A percentile compares a stretch with the other conserved stretches of the same genome.
Conservation (phyloP, 176 grass and related monocot species). For the Musa schizocarpa region DNA sequence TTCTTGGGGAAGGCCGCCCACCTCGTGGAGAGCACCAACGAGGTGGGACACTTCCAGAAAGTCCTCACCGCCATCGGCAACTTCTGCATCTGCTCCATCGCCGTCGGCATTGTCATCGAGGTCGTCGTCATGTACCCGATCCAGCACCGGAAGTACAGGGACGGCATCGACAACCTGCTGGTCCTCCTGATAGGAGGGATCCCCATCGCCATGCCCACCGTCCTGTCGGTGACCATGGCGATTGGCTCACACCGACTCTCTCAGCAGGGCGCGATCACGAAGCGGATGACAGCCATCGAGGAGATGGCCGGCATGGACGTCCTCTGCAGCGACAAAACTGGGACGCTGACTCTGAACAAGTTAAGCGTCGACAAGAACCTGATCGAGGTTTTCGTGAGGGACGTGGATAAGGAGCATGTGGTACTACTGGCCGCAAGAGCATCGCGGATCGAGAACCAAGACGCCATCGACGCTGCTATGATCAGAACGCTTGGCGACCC, state of each 20-base stretch:
- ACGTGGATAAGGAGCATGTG: slow-evolving; percentile 21
- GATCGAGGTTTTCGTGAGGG: slow-evolving; percentile 52
- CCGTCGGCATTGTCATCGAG: slow-evolving; percentile 43
- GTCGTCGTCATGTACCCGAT: slow-evolving; percentile 79
- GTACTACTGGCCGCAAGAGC: slow-evolving; percentile 60
- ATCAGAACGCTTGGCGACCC: slow-evolving; percentile 70
- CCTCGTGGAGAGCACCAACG: slow-evolving; percentile 79
- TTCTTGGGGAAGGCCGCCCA: slow-evolving; percentile 97
- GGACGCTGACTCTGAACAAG: slow-evolving; percentile 84
- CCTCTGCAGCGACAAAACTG: slow-evolving; percentile 95
- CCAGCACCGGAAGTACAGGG: slow-evolving; percentile 77
- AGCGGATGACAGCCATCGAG: slow-evolving; percentile 98
- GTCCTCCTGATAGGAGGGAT: slow-evolving; percentile 94
- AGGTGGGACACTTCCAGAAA: slow-evolving; percentile 90
- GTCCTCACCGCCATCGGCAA: slow-evolving; percentile 84
- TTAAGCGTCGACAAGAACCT: slow-evolving; percentile 62
- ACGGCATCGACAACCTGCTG: slow-evolving; percentile 90
- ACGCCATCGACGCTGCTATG: slow-evolving; percentile 85
- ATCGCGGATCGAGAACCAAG: slow-evolving; percentile 84
- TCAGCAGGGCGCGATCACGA: slow-evolving; percentile 78
- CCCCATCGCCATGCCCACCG: slow-evolving; percentile 98
- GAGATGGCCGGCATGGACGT: slow-evolving; percentile 91
- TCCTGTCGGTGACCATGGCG: slow-evolving; percentile 92
- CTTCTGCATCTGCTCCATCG: slow-evolving; percentile 91
- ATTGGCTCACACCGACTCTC: slow-evolving; percentile 72